Conservation (phyloP, 805 yeast species). For the Lipomyces orientalis region DNA sequence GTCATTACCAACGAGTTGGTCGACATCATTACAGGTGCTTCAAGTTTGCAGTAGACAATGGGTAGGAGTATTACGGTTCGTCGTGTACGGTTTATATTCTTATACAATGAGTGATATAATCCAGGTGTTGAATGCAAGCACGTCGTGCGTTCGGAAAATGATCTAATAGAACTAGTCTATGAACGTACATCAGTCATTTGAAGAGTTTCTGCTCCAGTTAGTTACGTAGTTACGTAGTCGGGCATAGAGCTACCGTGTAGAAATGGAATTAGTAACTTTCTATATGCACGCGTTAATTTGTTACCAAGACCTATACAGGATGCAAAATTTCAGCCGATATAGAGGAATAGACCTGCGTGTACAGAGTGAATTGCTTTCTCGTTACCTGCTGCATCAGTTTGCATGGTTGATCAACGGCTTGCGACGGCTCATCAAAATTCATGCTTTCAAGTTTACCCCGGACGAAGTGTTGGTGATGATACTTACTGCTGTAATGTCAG, state of each 20-base stretch:
- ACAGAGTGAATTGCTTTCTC: no score
- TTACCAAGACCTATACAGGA: no score
- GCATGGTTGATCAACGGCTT: no score
- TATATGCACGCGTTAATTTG: no score
- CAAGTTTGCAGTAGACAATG: conserved; percentile 80
- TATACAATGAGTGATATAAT: background rate
- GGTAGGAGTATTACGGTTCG: background rate
- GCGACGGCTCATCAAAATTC: no score
- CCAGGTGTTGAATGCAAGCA: background rate
- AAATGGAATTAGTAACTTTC: no score
- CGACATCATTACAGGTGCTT: conserved; percentile 99
- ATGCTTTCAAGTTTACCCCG: no score
- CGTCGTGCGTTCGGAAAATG: background rate
- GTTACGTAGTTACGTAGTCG: background rate
- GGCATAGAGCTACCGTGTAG: background rate
- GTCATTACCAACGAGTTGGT: conserved; percentile 99
- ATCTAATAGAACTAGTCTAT: background rate
- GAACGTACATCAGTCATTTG: background rate
- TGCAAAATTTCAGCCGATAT: no score
- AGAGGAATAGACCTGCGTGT: no score
- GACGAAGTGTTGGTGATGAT: no score
- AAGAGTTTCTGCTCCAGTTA: background rate
- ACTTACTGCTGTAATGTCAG: no score
- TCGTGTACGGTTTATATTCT: background rate
- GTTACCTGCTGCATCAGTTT: no score